Conservation (phyloP, 306 rosid genomes). For the Vigna nakashimae region DNA sequence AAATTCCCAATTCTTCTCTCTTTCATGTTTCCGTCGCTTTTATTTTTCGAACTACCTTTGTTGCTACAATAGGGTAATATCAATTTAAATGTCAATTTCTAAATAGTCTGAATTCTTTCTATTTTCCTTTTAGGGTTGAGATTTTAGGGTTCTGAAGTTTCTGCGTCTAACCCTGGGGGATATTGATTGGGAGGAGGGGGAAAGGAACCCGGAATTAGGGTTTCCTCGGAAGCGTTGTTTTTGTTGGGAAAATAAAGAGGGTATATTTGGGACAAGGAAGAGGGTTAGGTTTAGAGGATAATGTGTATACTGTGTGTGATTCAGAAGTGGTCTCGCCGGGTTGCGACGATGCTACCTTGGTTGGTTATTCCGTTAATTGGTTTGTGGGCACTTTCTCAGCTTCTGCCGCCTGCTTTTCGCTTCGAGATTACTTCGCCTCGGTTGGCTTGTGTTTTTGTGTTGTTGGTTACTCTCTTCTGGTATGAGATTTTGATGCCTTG, state of each 20-base stretch:
- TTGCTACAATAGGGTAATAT: constrained; percentile 44
- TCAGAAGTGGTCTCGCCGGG: constrained; percentile 99
- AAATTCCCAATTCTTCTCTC: constrained; percentile 38
- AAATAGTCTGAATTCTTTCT: constrained; percentile 46
- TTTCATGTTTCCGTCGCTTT: constrained; percentile 11
- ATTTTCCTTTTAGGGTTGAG: constrained; percentile 37
- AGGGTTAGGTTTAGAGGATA: constrained; percentile 73
- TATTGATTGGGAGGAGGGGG: constrained; percentile 47
- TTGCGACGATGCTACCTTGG: constrained; percentile 99
- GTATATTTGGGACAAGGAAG: constrained; percentile 17
- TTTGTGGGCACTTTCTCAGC: constrained; percentile 98
- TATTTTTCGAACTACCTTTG: constrained; percentile 43
- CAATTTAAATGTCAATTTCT: constrained; percentile 17
- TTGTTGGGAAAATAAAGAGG: constrained; percentile 31
- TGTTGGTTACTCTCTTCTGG: constrained; percentile 95
- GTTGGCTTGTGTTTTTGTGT: constrained; percentile 92
- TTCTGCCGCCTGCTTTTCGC: constrained; percentile 93
- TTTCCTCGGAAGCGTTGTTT: constrained; percentile 56
- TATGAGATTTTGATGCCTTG: constrained; percentile 99
- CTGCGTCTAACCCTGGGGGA: constrained; percentile 41
- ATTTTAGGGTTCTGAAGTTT: constrained; percentile 79
- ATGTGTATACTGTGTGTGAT: constrained; percentile 99
- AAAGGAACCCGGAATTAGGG: constrained; percentile 58
- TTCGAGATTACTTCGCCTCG: constrained; percentile 97
- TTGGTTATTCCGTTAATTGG: constrained; percentile 96